A percentile compares a stretch with the other conserved stretches of the same genome.
Evolutionary conservation across 139 green algal genomes (phyloP).

Genomic region (Trebouxia sp.): DNA sequence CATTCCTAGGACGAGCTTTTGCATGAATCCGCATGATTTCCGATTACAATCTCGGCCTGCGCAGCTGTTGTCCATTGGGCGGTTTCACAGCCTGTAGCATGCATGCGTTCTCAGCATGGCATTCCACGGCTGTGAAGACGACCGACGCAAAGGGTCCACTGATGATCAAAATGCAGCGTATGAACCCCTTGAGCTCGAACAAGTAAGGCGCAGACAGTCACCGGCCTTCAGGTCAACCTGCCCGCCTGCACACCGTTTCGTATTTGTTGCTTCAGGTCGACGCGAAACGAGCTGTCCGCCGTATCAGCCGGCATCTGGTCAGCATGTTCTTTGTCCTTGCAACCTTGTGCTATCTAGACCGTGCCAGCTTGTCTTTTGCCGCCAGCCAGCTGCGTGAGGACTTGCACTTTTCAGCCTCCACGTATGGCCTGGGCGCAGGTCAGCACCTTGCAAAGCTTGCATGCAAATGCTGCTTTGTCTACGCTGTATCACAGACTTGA

Average conservation of each 20-base stretch:
- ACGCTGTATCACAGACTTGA: background rate
- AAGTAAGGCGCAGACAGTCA: background rate
- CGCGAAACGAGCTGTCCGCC: background rate
- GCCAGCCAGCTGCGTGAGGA: slow-evolving; percentile 10
- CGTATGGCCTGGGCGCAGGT: slow-evolving; percentile 20
- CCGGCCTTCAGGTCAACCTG: too few relatives aligned
- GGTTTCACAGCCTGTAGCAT: too few relatives aligned
- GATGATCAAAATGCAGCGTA: background rate
- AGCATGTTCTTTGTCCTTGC: background rate
- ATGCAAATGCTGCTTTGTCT: too few relatives aligned
- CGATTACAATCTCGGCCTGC: too few relatives aligned
- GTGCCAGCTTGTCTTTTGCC: slow-evolving; percentile 16
- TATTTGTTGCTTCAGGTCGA: background rate
- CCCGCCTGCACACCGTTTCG: background rate
- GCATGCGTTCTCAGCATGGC: too few relatives aligned
- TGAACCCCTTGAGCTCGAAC: background rate
- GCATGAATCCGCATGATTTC: too few relatives aligned
- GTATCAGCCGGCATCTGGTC: background rate
- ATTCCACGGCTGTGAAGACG: background rate
- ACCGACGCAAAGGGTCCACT: background rate
- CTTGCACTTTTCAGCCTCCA: slow-evolving; percentile 4
- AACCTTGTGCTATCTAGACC: background rate
- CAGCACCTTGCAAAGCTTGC: too few relatives aligned
- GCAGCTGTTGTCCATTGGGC: too few relatives aligned
- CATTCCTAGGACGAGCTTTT: too few relatives aligned